Conservation (phyloP, 2,329 filamentous ascomycete genomes). For the Fusarium stilboides region DNA sequence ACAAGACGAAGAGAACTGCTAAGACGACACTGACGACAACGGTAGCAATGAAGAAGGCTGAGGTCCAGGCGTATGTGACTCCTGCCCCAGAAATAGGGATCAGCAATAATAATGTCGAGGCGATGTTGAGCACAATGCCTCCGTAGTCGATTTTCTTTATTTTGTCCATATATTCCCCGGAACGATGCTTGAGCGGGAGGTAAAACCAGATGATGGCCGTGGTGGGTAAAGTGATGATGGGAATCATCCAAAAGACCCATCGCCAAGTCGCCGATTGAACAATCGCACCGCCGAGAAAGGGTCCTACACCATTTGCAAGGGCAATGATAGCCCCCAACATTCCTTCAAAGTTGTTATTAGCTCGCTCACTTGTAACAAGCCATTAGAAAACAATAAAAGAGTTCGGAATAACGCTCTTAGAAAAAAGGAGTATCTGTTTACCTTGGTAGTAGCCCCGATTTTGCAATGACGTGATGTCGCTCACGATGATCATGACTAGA, state of each 20-base stretch:
- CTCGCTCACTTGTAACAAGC: not conserved
- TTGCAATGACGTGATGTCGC: constrained; percentile 55
- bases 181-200: no score
- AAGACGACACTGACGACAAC: constrained; percentile 77
- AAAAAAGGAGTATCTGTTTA: not conserved
- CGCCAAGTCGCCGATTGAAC: constrained; percentile 51
- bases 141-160: constrained; percentile 69
- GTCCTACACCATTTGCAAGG: constrained; percentile 58
- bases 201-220: no score
- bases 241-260: constrained; percentile 50
- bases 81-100: constrained; percentile 74
- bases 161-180: constrained; percentile 48
- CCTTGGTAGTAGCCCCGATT: constrained; percentile 53
- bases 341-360: constrained; percentile 4
- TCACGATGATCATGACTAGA: constrained; percentile 57
- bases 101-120: constrained; percentile 50
- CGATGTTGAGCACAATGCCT: constrained; percentile 6
- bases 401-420: not conserved
- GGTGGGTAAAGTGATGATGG: no score
- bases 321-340: constrained; percentile 49
- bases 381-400: not conserved
- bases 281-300: constrained; percentile 52
- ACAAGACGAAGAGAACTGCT: constrained; percentile 74
- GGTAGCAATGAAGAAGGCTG: constrained; percentile 78
- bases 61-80: constrained; percentile 68